These are phyloP conservation scores for Alternaria rosae DNA, from an alignment of 2,329 filamentous ascomycete genomes.

Conservation along the genomic window DNA sequence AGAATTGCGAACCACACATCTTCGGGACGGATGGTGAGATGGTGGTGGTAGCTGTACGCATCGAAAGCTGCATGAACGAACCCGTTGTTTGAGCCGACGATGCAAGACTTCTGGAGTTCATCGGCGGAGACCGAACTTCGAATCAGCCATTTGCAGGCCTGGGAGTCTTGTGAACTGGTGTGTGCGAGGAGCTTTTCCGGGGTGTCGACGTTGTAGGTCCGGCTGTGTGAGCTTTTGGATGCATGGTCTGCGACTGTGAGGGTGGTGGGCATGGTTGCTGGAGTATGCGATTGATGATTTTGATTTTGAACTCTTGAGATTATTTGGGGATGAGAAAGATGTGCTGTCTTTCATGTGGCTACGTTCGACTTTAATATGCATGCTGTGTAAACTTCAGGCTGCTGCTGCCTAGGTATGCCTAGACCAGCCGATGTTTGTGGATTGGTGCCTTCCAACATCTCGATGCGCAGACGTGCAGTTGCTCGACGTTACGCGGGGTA, in stretches of 20 bases:
- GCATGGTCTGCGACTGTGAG: slow-evolving; percentile 13
- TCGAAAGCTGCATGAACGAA: slow-evolving; percentile 24
- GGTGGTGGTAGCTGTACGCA: slow-evolving; percentile 29
- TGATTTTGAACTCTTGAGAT: background rate
- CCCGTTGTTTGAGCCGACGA: slow-evolving; percentile 20
- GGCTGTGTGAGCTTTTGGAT: background rate
- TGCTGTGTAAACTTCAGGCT: background rate
- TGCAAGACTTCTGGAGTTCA: background rate
- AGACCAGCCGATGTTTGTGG: background rate
- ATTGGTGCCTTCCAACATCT: background rate
- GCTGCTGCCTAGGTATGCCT: background rate
- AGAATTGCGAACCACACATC: slow-evolving; percentile 39
- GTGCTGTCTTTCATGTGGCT: background rate
- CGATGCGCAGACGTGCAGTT: background rate
- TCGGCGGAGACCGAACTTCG: slow-evolving; percentile 14
- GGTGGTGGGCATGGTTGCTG: slow-evolving; percentile 17
- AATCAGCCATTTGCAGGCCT: slow-evolving; percentile 6
- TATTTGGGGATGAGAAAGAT: background rate
- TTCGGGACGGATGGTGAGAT: slow-evolving; percentile 34
- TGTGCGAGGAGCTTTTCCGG: background rate
- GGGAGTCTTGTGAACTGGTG: background rate
- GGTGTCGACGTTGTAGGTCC: background rate
- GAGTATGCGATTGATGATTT: background rate
- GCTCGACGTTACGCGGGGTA: background rate
- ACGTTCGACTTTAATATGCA: background rate